phyloP scores from a whole-genome alignment of 805 yeast species.

The Kodamaea leandrae region DNA sequence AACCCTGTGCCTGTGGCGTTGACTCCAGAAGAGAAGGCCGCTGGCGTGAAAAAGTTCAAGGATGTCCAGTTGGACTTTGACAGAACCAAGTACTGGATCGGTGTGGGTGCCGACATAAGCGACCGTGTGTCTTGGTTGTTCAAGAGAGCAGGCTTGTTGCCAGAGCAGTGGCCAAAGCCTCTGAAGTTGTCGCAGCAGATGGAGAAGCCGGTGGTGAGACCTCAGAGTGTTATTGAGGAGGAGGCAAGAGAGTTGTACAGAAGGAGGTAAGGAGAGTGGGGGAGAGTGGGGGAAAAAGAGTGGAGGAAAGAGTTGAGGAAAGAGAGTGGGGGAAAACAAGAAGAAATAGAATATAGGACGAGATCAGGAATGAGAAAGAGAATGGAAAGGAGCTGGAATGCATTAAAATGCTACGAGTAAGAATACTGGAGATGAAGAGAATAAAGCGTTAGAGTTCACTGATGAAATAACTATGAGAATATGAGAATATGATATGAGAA shows the following conservation, averaged over 20 bases:
- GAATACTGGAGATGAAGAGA: too few species aligned
- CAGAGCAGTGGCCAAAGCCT: slow-evolving; percentile 59
- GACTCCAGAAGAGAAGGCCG: slow-evolving; percentile 56
- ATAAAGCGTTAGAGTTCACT: too few species aligned
- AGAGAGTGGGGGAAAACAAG: not conserved
- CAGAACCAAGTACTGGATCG: slow-evolving; percentile 93
- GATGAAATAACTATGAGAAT: too few species aligned
- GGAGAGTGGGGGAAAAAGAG: not conserved
- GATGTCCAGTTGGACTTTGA: slow-evolving; percentile 82
- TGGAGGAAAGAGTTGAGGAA: not conserved
- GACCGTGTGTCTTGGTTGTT: slow-evolving; percentile 75
- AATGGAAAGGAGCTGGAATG: not conserved
- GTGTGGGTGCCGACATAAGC: slow-evolving; percentile 95
- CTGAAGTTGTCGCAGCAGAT: slow-evolving; percentile 33
- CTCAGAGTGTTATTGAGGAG: slow-evolving; percentile 30
- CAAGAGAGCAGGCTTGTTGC: slow-evolving; percentile 71
- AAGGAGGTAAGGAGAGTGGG: slow-evolving; percentile 22
- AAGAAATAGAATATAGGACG: not conserved
- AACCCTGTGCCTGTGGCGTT: slow-evolving; percentile 77
- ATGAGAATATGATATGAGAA: not conserved
- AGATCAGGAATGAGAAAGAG: not conserved
- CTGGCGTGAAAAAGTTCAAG: slow-evolving; percentile 62
- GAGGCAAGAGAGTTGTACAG: slow-evolving; percentile 29
- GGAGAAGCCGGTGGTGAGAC: slow-evolving; percentile 28
- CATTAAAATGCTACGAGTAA: too few species aligned